Evolutionary conservation across 129 eudicot genomes (phyloP), one percentile per base, ranked within the genome.

Genomic region (Ambrosia trifida): DNA sequence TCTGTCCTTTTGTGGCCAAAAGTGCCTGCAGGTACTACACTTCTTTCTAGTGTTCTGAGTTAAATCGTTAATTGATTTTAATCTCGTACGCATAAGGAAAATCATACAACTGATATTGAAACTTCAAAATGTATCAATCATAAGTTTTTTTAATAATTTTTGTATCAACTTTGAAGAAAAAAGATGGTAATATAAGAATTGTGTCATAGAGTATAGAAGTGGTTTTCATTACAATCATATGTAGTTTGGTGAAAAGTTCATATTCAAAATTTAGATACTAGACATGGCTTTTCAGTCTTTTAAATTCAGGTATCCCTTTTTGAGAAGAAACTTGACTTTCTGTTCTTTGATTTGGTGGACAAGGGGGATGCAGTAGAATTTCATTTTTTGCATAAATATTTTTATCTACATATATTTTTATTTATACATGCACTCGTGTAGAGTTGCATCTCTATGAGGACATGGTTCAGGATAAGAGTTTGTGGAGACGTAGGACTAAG

Each of bases 11-110:
- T 90, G 97, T 75, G 86, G 87, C 62, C 75, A 51, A 18, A 77
- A 83, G 71, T 90, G 97, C 81, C 84, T 63, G 68, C 85, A 87
- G 97, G 97, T 90, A 90, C 43, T 54, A 30, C 19, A 33, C 24
- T 74, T 54, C 38, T 76, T 38, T 62, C 43, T 62, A 50, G 17
- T 73, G 33, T 66, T 66, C 19, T 41, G 47, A 53, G 58, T 66
- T 24, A 24, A 24, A 24, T 24, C 28, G 28, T 24, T 66, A 50
- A 75, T 45, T 14, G 61, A 46, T 20, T 18, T 64, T 19, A 14
- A 30, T 70, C 43, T 59, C 32, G 50, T 62, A 36, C 35, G 52
- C 17, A 24, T 20, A 30, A 53, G 38, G 60, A 71, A 11, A 62
- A 36, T 31, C 59, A 46, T 40, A 24, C 31, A 40, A 12, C 32